Base-by-base conservation (phyloP, 2,329 filamentous ascomycete species). In the Blastomyces percursus region DNA sequence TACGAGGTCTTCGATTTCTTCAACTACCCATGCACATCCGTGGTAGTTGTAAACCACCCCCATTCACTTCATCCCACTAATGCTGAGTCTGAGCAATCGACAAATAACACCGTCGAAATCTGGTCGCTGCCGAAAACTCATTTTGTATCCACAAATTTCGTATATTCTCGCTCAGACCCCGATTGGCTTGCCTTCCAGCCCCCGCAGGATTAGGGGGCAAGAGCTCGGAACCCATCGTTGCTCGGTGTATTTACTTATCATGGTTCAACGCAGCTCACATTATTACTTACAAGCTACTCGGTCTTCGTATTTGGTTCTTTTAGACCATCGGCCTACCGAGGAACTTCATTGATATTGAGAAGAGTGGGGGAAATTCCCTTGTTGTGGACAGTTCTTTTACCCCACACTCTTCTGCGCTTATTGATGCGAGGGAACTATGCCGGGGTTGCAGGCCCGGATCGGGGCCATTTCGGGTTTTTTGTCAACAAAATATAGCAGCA, bases 1-100 rank as follows among this genome's bases (percentile, higher is more conserved):
- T 77, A 79, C 24, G 77, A 79, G 32, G 71, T 79, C 2, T 79
- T 79, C 54, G 77, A 78, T 65, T 79, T 79, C 62, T 79, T 79
- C 68, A 78, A 79, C 30, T 77, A 75, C 51, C 77, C 77, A 7
- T 51, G 51, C 6, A 51, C 50, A 27, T 35, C 60, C n/a, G 38
- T 48, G 21, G 7, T 40, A 21, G 21, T 35, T 35, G 56, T 27
- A 42, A n/a, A 55, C 60, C 30, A 57, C 19, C n/a, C 35, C 32
- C n/a, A 35, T 27, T n/a, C 35, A 24, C 35, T 57, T 57, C 40
- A 35, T 3, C 24, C 46, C 16, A 48, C 44, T 55, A 48, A 16
- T 12, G 24, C 48, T 27, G 32, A 6, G 9, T 32, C 27, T 24
- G 48, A 61, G 48, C 30, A 44, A 30, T n/a, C n/a, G n/a, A 48